Evolutionary conservation across 163 green algal species (phyloP).

Genomic region (Volvox carteri): DNA sequence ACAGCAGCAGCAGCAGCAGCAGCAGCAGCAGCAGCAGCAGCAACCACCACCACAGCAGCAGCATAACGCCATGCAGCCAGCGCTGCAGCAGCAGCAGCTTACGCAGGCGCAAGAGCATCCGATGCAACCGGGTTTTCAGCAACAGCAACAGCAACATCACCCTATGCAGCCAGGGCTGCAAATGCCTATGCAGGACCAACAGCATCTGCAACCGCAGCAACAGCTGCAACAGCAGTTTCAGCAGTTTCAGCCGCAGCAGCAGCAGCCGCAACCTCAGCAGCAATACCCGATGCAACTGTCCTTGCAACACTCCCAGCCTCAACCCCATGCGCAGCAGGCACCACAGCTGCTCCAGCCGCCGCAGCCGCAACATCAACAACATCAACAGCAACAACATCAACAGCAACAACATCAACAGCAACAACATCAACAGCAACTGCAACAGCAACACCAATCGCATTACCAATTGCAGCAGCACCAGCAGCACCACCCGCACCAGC

Average conservation of each 20-base stretch:
- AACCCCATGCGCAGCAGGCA: neutral
- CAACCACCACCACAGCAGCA: neutral
- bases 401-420: neutral
- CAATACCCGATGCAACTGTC: conserved; percentile 13
- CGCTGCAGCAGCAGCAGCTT: neutral
- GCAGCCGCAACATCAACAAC: neutral
- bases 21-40: conserved; percentile 12
- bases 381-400: neutral
- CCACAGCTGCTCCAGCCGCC: neutral
- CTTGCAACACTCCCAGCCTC: neutral
- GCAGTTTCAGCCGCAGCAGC: conserved; percentile 27
- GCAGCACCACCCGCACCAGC: neutral
- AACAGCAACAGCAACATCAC: neutral
- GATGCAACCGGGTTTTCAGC: conserved; percentile 22
- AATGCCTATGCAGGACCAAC: neutral
- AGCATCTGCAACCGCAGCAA: conserved; percentile 30
- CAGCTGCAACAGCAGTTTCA: conserved; percentile 16
- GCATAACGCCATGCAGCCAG: neutral
- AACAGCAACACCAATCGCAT: neutral
- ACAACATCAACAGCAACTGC: neutral
- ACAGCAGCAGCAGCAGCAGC: conserved; percentile 15
- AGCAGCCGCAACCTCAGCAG: conserved; percentile 5
- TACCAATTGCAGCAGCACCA: neutral
- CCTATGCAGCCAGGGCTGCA: neutral
- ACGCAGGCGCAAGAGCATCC: neutral